These are phyloP conservation scores for Rhododendron vialii DNA, from an alignment of 148 eudicot genomes.

Conservation along the genomic window DNA sequence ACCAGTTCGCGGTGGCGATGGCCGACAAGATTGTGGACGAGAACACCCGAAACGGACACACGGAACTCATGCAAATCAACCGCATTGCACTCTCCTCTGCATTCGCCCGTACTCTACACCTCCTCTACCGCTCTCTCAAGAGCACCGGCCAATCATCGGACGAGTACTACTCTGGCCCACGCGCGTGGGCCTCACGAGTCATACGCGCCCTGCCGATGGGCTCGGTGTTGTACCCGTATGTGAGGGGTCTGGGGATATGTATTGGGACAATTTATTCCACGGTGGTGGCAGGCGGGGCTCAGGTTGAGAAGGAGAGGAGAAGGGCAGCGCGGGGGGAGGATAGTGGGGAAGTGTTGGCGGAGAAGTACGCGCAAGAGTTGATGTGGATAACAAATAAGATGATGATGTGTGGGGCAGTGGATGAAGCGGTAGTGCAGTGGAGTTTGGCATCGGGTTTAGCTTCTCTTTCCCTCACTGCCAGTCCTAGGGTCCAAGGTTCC, in stretches of 20 bases:
- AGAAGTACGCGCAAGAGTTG: conserved; percentile 33
- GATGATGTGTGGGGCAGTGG: conserved; percentile 19
- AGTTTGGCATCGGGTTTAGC: conserved; percentile 28
- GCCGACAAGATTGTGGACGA: conserved; percentile 32
- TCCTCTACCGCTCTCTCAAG: conserved; percentile 22
- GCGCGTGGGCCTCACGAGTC: conserved; percentile 16
- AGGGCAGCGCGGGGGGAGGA: neutral
- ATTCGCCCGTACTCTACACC: conserved; percentile 18
- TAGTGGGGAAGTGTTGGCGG: conserved; percentile 13
- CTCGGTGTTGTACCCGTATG: conserved; percentile 9
- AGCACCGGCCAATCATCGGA: neutral
- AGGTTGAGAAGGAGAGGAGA: neutral
- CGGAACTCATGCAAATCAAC: conserved; percentile 23
- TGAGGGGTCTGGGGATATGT: conserved; percentile 10
- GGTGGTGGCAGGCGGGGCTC: neutral
- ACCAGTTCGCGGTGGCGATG: conserved; percentile 33
- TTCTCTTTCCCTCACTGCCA: conserved; percentile 22
- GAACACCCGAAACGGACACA: conserved; percentile 21
- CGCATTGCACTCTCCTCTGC: conserved; percentile 27
- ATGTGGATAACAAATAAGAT: conserved; percentile 30
- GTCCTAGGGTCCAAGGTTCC: conserved; percentile 28
- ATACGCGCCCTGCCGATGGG: conserved; percentile 17
- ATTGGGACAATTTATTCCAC: conserved; percentile 8
- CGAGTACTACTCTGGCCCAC: neutral
- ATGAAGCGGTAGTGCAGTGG: conserved; percentile 30